phyloP scores from a whole-genome alignment of 768 basidiomycete species.

The Hirschioporus abietinus region DNA sequence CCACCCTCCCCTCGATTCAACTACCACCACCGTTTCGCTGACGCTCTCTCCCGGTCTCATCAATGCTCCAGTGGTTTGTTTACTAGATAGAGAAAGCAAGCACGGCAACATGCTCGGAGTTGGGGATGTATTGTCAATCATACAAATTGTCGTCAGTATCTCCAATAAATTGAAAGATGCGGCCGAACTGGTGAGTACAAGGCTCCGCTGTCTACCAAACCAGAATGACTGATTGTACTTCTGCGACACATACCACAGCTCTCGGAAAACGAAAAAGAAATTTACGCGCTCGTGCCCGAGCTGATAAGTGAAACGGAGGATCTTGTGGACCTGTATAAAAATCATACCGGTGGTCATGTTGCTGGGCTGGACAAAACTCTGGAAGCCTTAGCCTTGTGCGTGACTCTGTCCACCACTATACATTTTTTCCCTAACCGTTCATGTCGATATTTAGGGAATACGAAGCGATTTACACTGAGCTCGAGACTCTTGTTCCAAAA shows the following conservation, averaged over 20 bases:
- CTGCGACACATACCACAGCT: background rate
- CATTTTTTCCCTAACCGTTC: background rate
- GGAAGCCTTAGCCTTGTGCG: slow-evolving; percentile 7
- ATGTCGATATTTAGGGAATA: background rate
- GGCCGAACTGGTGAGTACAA: background rate
- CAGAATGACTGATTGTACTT: no score
- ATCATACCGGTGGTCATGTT: background rate
- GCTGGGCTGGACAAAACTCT: background rate
- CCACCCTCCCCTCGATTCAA: no score
- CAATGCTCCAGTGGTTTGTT: no score
- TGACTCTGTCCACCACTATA: slow-evolving; percentile 4
- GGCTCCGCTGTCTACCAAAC: no score
- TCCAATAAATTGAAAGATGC: background rate
- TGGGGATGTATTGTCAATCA: background rate
- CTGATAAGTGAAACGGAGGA: background rate
- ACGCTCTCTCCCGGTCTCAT: no score
- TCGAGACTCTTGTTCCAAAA: background rate
- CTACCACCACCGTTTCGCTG: no score
- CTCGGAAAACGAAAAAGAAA: background rate
- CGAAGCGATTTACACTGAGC: background rate
- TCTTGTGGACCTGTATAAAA: background rate
- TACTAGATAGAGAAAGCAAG: no score
- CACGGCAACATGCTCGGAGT: no score
- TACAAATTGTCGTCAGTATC: background rate
- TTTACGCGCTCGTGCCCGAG: background rate